Evolutionary conservation across 805 yeast genomes (phyloP).

Genomic region (Yueomyces sinensis): DNA sequence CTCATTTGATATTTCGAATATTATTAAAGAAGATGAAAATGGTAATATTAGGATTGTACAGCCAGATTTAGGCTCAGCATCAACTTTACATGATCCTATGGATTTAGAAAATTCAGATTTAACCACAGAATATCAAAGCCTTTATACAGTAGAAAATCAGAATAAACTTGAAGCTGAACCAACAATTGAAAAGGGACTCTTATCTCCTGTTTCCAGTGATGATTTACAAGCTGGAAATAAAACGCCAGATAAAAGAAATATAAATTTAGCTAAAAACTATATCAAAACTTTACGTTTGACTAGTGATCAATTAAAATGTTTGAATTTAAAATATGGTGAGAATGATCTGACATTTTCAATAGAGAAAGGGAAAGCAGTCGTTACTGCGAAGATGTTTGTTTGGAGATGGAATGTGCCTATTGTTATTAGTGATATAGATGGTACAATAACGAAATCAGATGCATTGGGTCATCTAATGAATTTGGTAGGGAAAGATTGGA

Average conservation of each 20-base stretch:
- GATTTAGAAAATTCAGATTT: not conserved
- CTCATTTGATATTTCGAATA: constrained; percentile 31
- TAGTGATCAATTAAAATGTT: constrained; percentile 69
- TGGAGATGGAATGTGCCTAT: constrained; percentile 83
- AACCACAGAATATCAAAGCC: not conserved
- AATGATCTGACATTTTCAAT: constrained; percentile 71
- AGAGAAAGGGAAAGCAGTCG: constrained; percentile 68
- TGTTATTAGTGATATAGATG: constrained; percentile 94
- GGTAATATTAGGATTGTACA: constrained; percentile 53
- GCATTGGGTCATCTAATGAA: constrained; percentile 93
- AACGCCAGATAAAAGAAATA: not conserved
- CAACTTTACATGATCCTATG: constrained; percentile 1
- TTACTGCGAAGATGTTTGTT: constrained; percentile 58
- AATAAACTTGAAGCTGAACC: not conserved
- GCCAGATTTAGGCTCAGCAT: constrained; percentile 18
- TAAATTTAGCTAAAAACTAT: constrained; percentile 25
- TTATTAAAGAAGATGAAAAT: constrained; percentile 44
- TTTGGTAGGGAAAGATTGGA: constrained; percentile 94
- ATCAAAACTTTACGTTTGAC: constrained; percentile 86
- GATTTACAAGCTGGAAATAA: not conserved
- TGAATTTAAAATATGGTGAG: constrained; percentile 65
- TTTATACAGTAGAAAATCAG: not conserved
- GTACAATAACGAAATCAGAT: constrained; percentile 94
- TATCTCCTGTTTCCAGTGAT: no score
- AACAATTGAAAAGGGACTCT: no score